phyloP scores from a whole-genome alignment of 108 stramenopile genomes.

The Nannochloropsis gaditana region DNA sequence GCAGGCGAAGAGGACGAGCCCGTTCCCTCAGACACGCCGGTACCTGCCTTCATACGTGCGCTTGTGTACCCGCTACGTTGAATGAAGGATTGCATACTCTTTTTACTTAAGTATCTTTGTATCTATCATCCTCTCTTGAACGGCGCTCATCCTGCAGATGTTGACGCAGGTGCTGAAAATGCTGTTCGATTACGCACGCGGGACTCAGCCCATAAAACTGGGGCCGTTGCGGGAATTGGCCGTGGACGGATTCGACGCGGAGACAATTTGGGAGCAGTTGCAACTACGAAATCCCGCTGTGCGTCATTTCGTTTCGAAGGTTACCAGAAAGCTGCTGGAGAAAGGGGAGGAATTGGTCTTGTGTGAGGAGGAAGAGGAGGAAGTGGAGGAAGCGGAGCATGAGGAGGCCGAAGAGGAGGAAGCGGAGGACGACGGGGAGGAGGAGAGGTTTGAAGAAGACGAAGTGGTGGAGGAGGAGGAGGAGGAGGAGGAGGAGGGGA shows the following conservation, averaged over 20 bases:
- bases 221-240: neutral
- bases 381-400: slow-evolving; percentile 30
- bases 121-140: too few species aligned
- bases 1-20: too few species aligned
- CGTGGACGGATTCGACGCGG: slow-evolving; percentile 57
- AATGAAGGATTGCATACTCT: too few species aligned
- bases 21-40: too few species aligned
- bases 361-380: slow-evolving; percentile 27
- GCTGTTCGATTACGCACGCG: neutral
- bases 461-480: slow-evolving; percentile 60
- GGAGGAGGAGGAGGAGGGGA: slow-evolving; percentile 12
- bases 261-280: slow-evolving; percentile 84
- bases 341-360: slow-evolving; percentile 28
- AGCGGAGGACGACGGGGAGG: slow-evolving; percentile 49
- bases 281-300: slow-evolving; percentile 75
- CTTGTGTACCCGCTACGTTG: too few species aligned
- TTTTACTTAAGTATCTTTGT: too few species aligned
- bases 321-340: slow-evolving; percentile 59
- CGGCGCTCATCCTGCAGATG: neutral
- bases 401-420: slow-evolving; percentile 41
- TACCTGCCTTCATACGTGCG: too few species aligned
- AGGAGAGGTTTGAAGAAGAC: slow-evolving; percentile 60
- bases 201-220: neutral
- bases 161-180: neutral
- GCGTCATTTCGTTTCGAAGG: slow-evolving; percentile 59